phyloP scores from a whole-genome alignment of 768 basidiomycete species.

The Boletus rufocinnamomeus region DNA sequence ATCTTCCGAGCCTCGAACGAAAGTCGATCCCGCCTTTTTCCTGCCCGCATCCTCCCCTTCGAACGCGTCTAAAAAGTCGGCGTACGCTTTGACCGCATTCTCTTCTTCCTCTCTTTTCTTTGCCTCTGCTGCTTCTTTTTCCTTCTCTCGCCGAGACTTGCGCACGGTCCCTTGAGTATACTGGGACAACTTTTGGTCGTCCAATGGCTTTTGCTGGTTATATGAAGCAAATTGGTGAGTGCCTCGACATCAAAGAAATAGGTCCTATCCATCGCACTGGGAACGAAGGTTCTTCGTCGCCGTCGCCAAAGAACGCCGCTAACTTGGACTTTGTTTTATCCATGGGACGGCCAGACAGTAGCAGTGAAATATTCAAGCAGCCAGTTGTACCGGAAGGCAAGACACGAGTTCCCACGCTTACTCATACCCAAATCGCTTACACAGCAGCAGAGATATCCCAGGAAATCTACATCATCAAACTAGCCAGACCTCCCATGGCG shows the following conservation, averaged over 20 bases:
- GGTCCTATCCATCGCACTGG: conserved; percentile 88
- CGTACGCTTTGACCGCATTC: conserved; percentile 74
- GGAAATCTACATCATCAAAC: conserved; percentile 62
- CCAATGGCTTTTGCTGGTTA: conserved; percentile 80
- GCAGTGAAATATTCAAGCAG: conserved; percentile 4
- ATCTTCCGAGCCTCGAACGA: conserved; percentile 60
- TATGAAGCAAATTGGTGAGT: conserved; percentile 61
- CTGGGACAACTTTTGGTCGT: conserved; percentile 82
- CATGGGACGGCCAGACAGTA: conserved; percentile 22
- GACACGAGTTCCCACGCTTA: conserved; percentile 30
- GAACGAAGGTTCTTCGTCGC: conserved; percentile 83
- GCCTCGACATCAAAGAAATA: conserved; percentile 48
- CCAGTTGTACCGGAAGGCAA: not conserved
- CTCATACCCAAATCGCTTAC: not conserved
- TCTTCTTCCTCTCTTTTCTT: conserved; percentile 86
- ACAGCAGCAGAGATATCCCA: not conserved
- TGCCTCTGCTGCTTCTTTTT: conserved; percentile 88
- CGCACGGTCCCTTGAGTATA: conserved; percentile 84
- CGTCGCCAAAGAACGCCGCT: conserved; percentile 82
- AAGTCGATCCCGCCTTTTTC: conserved; percentile 54
- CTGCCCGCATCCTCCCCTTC: conserved; percentile 64
- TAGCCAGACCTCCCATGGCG: conserved; percentile 62
- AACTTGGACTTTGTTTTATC: conserved; percentile 49
- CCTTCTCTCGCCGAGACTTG: conserved; percentile 91
- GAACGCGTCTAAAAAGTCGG: conserved; percentile 83